Evolutionary conservation across 2,329 filamentous ascomycete species (phyloP), one percentile per base, ranked within the genome.

Genomic region (Trichoderma breve): DNA sequence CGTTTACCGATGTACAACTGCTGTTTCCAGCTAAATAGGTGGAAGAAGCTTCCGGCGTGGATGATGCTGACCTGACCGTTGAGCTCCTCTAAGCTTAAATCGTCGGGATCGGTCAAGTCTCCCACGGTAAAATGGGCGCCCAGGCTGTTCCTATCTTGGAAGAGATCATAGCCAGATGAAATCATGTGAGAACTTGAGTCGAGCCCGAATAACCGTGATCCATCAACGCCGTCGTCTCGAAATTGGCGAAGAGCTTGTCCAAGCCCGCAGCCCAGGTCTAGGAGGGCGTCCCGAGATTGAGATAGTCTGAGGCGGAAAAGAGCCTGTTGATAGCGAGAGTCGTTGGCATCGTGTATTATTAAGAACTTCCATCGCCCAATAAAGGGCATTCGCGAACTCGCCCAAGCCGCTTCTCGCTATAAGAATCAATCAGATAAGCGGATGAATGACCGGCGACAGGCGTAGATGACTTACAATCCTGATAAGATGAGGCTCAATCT

Each of bases 161-260:
- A 93, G 24, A 93, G 82, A 69, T 91, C 88, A 77, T 90, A 89
- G 32, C 88, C 88, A n/a, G 88, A 78, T 12, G 88, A 83, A 67
- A 89, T 82, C 74, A 89, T 87, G n/a, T 80, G 80, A 24, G 81
- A 75, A 57, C 85, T 82, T 3, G 87, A 73, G 73, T 89, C 87
- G 4, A 82, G 81, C 21, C 86, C 87, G 72, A 84, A 84, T n/a
- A 89, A 78, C 60, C 84, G 83, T 18, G 81, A 77, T 6, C 83
- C 80, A 28, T 83, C 79, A 8, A 86, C 86, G 24, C 87, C 87
- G 71, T 88, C 86, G 65, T 80, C 79, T 12, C 83, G 81, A 32
- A 87, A 82, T 75, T 86, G 84, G n/a, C 86, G 83, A 34, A 87
- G 78, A 9, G 84, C 80, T 74, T 87, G 85, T 18, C 85, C 86